phyloP scores from a whole-genome alignment of 306 rosid species.

The Cucumis sativus region Cucumber_9930_V3 NC_026657.2:26354501-26355000 shows the following conservation, averaged over 20 bases:
- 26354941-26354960: slow-evolving; percentile 25
- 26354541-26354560: background rate
- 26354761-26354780: slow-evolving; percentile 32
- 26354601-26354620: slow-evolving; percentile 42
- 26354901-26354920: slow-evolving; percentile 42
- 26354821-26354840: slow-evolving; percentile 23
- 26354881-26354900: slow-evolving; percentile 36
- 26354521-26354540: background rate
- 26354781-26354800: slow-evolving; percentile 37
- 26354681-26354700: slow-evolving; percentile 30
- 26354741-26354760: slow-evolving; percentile 54
- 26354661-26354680: slow-evolving; percentile 54
- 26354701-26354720: slow-evolving; percentile 27
- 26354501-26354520: too few relatives aligned
- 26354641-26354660: slow-evolving; percentile 27
- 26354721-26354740: slow-evolving; percentile 38
- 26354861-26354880: slow-evolving; percentile 36
- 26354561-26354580: slow-evolving; percentile 49
- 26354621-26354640: slow-evolving; percentile 33
- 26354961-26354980: slow-evolving; percentile 7
- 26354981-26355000: slow-evolving; percentile 6
- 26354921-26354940: slow-evolving; percentile 16
- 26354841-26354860: slow-evolving; percentile 31
- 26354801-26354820: slow-evolving; percentile 29
- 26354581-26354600: slow-evolving; percentile 72